Evolutionary conservation across 257 asterid genomes (phyloP).

Genomic region (Solanum boliviense): DNA sequence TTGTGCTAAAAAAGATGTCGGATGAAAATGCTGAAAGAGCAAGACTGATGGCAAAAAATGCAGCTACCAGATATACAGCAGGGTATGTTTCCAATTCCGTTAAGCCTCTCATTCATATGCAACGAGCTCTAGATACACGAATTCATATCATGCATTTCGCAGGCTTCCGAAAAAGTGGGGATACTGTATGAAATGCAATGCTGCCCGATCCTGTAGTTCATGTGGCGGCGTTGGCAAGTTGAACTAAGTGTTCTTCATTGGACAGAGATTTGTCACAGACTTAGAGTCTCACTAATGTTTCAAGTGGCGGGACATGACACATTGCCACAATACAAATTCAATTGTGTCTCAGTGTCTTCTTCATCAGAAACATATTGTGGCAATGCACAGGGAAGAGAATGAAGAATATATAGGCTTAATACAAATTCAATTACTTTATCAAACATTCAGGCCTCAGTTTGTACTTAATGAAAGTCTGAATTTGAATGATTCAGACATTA

Average conservation of each 20-base stretch:
- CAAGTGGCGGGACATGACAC: too few relatives aligned
- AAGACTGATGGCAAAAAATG: constrained; percentile 55
- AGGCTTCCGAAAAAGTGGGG: constrained; percentile 97
- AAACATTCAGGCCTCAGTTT: too few relatives aligned
- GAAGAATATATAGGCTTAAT: not conserved
- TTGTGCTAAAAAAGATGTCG: constrained; percentile 61
- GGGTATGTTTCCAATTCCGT: constrained; percentile 35
- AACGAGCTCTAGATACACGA: not conserved
- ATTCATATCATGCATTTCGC: not conserved
- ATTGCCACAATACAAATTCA: not conserved
- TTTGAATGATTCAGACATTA: too few relatives aligned
- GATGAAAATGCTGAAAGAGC: constrained; percentile 65
- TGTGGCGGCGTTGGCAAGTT: constrained; percentile 81
- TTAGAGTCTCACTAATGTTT: too few relatives aligned
- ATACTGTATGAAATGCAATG: constrained; percentile 88
- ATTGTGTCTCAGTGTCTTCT: not conserved
- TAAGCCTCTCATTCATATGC: not conserved
- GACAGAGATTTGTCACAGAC: too few relatives aligned
- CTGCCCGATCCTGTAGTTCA: constrained; percentile 58
- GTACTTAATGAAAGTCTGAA: too few relatives aligned
- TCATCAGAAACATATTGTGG: not conserved
- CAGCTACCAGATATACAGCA: constrained; percentile 87
- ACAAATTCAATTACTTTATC: too few relatives aligned
- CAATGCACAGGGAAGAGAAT: not conserved
- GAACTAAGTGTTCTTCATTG: not conserved